Evolutionary conservation across 192 early-diverging fungal genomes (phyloP).

Genomic region (Coemansia aciculifera): DNA sequence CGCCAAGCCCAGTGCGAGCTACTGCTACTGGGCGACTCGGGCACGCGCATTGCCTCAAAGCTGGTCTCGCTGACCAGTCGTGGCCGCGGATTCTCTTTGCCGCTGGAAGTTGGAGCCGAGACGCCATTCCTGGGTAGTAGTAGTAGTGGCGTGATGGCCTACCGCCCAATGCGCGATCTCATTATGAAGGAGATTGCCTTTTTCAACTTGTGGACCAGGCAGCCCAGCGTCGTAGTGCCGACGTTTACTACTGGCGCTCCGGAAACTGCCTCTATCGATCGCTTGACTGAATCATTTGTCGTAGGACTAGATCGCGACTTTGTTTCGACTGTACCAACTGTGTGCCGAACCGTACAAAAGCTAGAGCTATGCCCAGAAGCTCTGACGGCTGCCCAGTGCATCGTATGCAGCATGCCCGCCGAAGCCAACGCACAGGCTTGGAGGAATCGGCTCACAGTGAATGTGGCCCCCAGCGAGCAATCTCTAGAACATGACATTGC

Average conservation of each 20-base stretch:
- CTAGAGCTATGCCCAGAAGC: constrained; percentile 59
- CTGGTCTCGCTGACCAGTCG: constrained; percentile 76
- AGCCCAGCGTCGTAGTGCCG: constrained; percentile 47
- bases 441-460: constrained; percentile 40
- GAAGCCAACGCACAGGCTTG: constrained; percentile 45
- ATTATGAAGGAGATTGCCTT: constrained; percentile 75
- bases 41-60: constrained; percentile 75
- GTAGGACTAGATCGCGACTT: constrained; percentile 76
- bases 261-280: constrained; percentile 49
- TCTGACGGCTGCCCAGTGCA: constrained; percentile 38
- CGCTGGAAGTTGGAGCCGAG: constrained; percentile 69
- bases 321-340: constrained; percentile 81
- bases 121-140: constrained; percentile 52
- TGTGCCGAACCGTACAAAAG: constrained; percentile 79
- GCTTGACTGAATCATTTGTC: constrained; percentile 64
- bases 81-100: constrained; percentile 84
- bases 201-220: constrained; percentile 59
- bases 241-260: constrained; percentile 61
- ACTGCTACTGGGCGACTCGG: constrained; percentile 76
- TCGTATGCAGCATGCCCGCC: constrained; percentile 66
- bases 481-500: background rate
- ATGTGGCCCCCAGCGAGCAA: background rate
- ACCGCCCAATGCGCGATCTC: constrained; percentile 83
- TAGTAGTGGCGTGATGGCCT: constrained; percentile 49
- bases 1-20: constrained; percentile 50